Conservation (phyloP, 257 asterid genomes). For the Anisodus tanguticus region DNA sequence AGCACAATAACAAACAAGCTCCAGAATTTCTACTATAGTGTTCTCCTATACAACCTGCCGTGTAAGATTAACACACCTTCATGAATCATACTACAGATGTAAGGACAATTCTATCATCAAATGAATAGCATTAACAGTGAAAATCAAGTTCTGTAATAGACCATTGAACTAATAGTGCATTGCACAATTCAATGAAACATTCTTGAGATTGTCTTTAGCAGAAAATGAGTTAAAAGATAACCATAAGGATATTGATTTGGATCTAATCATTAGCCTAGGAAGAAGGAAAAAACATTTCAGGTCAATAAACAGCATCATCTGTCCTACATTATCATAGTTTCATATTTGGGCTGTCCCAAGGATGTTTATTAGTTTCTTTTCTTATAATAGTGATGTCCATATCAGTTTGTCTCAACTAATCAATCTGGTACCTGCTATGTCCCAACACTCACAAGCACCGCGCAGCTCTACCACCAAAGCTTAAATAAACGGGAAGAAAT, state of each 20-base stretch:
- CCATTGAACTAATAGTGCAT: not conserved
- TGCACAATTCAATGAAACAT: not conserved
- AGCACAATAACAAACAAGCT: constrained; percentile 70
- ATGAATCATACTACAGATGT: not conserved
- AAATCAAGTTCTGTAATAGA: not conserved
- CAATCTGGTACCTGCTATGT: not conserved
- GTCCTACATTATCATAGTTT: not conserved
- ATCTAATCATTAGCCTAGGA: not conserved
- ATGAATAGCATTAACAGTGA: not conserved
- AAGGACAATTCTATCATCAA: constrained; percentile 6
- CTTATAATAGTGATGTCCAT: not conserved
- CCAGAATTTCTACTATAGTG: constrained; percentile 54
- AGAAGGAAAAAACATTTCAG: not conserved
- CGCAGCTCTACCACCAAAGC: not conserved
- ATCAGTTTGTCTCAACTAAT: not conserved
- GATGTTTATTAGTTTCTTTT: not conserved
- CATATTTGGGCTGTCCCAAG: not conserved
- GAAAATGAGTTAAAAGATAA: not conserved
- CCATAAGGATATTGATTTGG: not conserved
- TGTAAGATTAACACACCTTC: constrained; percentile 30
- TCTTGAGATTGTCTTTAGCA: not conserved
- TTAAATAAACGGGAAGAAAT: not conserved
- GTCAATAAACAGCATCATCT: not conserved
- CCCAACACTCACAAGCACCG: not conserved
- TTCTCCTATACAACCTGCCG: constrained; percentile 68